A percentile compares a stretch with the other conserved stretches of the same genome.
These are phyloP conservation scores for Neurospora sp. DNA, from an alignment of 495 filamentous ascomycete species.

Conservation along the genomic window DNA sequence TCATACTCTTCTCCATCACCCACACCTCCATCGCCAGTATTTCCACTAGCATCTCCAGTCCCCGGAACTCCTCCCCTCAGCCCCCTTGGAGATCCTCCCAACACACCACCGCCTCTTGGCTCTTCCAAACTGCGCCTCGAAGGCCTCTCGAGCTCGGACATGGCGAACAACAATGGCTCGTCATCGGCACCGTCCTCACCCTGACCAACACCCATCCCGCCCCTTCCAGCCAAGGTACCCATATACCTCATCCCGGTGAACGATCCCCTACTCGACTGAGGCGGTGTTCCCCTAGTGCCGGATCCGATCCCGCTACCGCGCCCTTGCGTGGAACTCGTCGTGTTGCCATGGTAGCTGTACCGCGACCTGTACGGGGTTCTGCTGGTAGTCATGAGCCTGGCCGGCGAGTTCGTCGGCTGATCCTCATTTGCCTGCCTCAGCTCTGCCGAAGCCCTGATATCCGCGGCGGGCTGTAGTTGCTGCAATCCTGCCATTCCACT, in stretches of 20 bases:
- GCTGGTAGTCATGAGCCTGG: conserved; percentile 10
- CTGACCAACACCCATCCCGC: conserved; percentile 39
- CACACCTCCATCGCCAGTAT: neutral
- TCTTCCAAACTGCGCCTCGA: conserved; percentile 69
- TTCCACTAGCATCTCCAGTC: neutral
- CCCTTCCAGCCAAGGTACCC: conserved; percentile 35
- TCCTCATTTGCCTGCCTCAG: conserved; percentile 23
- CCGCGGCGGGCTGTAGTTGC: conserved; percentile 33
- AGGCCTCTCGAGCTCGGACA: conserved; percentile 68
- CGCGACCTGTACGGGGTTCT: conserved; percentile 24
- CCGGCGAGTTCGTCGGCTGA: conserved; percentile 17
- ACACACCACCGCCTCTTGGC: conserved; percentile 33
- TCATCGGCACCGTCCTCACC: conserved; percentile 53
- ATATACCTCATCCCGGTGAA: conserved; percentile 24
- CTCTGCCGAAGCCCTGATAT: conserved; percentile 30
- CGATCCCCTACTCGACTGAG: conserved; percentile 24
- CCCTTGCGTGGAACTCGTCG: neutral
- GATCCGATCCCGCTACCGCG: conserved; percentile 7
- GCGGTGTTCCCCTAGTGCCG: conserved; percentile 14
- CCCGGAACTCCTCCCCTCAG: neutral
- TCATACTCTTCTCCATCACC: neutral
- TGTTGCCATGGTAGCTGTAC: conserved; percentile 5
- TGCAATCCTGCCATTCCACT: neutral
- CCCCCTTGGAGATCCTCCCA: neutral
- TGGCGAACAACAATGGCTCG: conserved; percentile 75